Conservation (phyloP, 2,329 filamentous ascomycete species). For the Curvularia sp. region DNA sequence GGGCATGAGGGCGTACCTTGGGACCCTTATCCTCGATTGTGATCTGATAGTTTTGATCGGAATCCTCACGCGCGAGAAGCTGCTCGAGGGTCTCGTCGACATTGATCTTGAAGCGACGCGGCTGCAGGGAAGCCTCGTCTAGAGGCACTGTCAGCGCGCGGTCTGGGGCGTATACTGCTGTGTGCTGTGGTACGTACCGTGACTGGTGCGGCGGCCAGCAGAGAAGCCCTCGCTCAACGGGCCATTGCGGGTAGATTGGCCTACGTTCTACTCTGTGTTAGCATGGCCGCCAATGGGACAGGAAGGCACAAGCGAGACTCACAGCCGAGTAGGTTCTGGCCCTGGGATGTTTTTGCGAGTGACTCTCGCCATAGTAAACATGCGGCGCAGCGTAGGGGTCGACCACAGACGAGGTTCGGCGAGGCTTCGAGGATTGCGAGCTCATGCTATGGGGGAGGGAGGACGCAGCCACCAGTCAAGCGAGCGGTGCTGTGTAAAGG, state of each 20-base stretch:
- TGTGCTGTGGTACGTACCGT: conserved; percentile 38
- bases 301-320: conserved; percentile 36
- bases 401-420: conserved; percentile 53
- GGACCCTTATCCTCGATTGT: conserved; percentile 95
- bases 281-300: neutral
- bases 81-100: conserved; percentile 83
- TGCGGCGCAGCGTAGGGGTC: conserved; percentile 66
- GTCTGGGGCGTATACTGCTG: neutral
- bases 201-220: conserved; percentile 48
- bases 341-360: conserved; percentile 56
- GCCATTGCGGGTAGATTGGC: conserved; percentile 43
- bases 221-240: conserved; percentile 35
- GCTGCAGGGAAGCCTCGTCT: conserved; percentile 76
- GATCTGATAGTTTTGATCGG: conserved; percentile 93
- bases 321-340: conserved; percentile 64
- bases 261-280: conserved; percentile 39
- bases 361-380: conserved; percentile 66
- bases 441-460: conserved; percentile 48
- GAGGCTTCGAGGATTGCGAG: conserved; percentile 50
- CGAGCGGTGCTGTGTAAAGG: neutral
- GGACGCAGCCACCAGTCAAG: conserved; percentile 23
- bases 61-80: conserved; percentile 85
- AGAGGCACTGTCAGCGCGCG: conserved; percentile 26
- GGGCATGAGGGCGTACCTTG: conserved; percentile 66
- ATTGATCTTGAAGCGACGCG: conserved; percentile 83